Conservation (phyloP, 2,329 filamentous ascomycete genomes). For the Cladorrhinum sp. region DNA sequence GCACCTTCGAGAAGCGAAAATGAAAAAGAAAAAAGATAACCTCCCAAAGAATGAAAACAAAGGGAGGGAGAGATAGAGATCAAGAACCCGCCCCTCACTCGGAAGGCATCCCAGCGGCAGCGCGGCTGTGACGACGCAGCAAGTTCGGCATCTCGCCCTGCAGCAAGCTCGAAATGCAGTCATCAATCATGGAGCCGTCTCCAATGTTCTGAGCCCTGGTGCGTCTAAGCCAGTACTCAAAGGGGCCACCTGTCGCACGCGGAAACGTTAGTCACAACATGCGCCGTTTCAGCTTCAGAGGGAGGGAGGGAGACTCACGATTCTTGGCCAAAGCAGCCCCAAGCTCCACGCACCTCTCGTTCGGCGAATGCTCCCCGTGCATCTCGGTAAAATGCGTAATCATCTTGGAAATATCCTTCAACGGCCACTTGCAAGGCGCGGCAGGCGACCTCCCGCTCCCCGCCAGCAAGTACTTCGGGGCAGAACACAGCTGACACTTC, state of each 20-base stretch:
- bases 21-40: neutral
- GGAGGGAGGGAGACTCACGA: conserved; percentile 31
- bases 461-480: conserved; percentile 42
- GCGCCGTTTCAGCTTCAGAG: too few species aligned
- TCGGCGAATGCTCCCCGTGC: conserved; percentile 42
- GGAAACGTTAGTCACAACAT: conserved; percentile 1
- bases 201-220: conserved; percentile 39
- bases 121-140: conserved; percentile 33
- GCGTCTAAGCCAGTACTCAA: conserved; percentile 46
- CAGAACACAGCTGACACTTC: conserved; percentile 44
- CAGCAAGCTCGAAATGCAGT: conserved; percentile 36
- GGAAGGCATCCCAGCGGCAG: conserved; percentile 28
- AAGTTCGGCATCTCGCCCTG: conserved; percentile 37
- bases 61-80: too few species aligned
- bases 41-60: conserved; percentile 5
- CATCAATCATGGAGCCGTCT: conserved; percentile 35
- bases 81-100: too few species aligned
- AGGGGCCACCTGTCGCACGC: conserved; percentile 37
- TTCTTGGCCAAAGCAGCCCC: conserved; percentile 42
- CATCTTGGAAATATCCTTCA: conserved; percentile 46
- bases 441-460: conserved; percentile 40
- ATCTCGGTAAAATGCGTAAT: conserved; percentile 46
- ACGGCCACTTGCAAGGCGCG: conserved; percentile 45
- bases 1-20: neutral
- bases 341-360: conserved; percentile 43